Base-by-base conservation (phyloP, 2,329 filamentous ascomycete species). In the Leptographium lundbergii region DNA sequence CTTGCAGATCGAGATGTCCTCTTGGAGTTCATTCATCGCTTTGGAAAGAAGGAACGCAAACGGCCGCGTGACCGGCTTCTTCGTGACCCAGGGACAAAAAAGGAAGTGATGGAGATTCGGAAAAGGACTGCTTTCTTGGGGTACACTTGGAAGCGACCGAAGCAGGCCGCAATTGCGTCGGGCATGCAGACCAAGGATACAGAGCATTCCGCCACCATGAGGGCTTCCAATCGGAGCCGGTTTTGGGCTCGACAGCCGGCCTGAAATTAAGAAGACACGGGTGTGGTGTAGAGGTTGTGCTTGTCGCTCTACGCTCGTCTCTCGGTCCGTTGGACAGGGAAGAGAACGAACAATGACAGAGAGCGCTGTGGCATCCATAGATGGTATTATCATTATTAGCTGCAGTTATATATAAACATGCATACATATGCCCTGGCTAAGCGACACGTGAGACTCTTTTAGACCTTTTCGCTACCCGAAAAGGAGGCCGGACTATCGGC, bases 121-220 rank as follows among this genome's bases (percentile, higher is more conserved):
- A 95, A 92, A 72, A 81, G 80, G 69, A 87, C 82, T 29, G 91
- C 90, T 0, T 97, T 97, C 71, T 72, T 95, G 62, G 92, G 92
- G 0, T 99, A 99, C 69, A 89, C 88, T 2, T 97, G 94, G 77
- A 81, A 84, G 14, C 76, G 84, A 54, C 76, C 77, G 59, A 63
- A 62, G 56, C 60, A 61, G 17, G 54, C 52, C 39, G 57, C 57
- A 13, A 29, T 34, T 42, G 58, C 45, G 45, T 57, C 36, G 19
- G 22, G 5, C 17, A 14, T n/a, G 13, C 22, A 53, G 32, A 50
- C 39, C 17, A 54, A 27, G 25, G 36, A 32, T n/a, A 56, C 36
- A 5, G 39, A 29, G 4, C 62, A 66, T 56, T 56, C 63, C 7
- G 62, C 59, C 19, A 56, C 61, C 3, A n/a, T 64, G 54, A 60